Base-by-base conservation (phyloP, 768 basidiomycete genomes). In the Boletellus sp. region DNA sequence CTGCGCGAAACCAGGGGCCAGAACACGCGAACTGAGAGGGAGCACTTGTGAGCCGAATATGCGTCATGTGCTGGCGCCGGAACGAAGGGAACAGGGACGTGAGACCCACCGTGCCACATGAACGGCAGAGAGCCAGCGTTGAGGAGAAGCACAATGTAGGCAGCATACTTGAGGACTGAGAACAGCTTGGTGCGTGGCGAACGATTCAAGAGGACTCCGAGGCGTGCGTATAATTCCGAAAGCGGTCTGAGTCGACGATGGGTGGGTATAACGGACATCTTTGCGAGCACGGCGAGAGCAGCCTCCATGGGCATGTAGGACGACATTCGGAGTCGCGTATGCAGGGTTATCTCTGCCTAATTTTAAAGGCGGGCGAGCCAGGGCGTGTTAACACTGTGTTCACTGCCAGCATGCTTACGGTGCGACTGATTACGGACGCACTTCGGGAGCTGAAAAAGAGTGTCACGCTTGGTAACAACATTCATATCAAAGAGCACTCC, bases 111-210 rank as follows among this genome's bases (percentile, higher is more conserved):
- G 57, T 87, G 86, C 85, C 86, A 89, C 24, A 72, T 71, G 19
- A 85, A 60, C 1, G 87, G 87, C 61, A 79, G 76, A 13, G 84
- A 84, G 17, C 80, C 78, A 16, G 70, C 51, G 51, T 88, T 87
- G 17, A 81, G 35, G n/a, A 86, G 59, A 42, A 87, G 67, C 0
- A 87, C 47, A 17, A 82, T 2, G n/a, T 20, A 64, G 17, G 38
- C 42, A 6, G 32, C 28, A 35, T 57, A 59, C 26, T 61, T 65
- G 37, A 65, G 42, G 47, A 56, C 31, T 17, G 56, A 35, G 26
- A 52, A 40, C 7, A 50, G n/a, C 35, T 32, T 52, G 20, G 20
- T 9, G 33, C 40, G 53, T 3, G 54, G 47, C 5, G 47, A 33
- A 36, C 36, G 47, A 20, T 42, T 37, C 5, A 54, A 48, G 9